Conservation (phyloP, 1,284 basidiomycete species). For the Cryptococcus amylolentus region DNA sequence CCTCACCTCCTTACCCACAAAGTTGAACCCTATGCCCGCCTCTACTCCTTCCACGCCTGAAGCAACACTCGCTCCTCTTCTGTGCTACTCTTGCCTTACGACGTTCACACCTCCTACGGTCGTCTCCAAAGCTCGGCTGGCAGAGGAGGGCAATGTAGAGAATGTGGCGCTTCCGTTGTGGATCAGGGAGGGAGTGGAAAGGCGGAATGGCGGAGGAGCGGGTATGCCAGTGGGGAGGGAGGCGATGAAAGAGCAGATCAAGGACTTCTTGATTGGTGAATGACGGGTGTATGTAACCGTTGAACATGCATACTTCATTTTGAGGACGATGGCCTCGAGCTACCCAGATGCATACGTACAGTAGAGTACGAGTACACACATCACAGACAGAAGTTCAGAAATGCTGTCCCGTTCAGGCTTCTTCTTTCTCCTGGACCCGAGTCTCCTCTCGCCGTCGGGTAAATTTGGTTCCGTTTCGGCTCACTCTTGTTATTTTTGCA, state of each 20-base stretch:
- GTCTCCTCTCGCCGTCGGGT: no score
- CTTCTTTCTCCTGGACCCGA: no score
- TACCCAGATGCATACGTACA: no score
- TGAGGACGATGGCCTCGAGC: no score
- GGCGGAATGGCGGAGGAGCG: background rate
- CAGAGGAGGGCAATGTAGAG: constrained; percentile 1
- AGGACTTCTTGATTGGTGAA: constrained; percentile 32
- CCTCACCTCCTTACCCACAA: constrained; percentile 58
- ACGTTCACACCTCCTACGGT: constrained; percentile 55
- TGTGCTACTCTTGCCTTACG: constrained; percentile 74
- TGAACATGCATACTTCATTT: no score
- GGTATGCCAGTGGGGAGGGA: constrained; percentile 17
- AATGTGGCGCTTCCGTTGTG: constrained; percentile 35
- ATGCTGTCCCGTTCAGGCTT: no score
- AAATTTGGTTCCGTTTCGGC: no score
- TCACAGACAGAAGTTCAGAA: no score
- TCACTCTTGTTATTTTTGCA: no score
- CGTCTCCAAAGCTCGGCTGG: constrained; percentile 1
- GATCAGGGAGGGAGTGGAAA: constrained; percentile 22
- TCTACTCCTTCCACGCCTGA: background rate
- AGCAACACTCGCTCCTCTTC: constrained; percentile 52
- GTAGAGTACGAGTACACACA: no score
- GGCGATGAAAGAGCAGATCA: constrained; percentile 34
- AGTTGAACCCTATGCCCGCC: constrained; percentile 3
- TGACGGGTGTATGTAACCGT: background rate